Evolutionary conservation across 2,329 filamentous ascomycete species (phyloP).

Genomic region (Cladosporium sp.): DNA sequence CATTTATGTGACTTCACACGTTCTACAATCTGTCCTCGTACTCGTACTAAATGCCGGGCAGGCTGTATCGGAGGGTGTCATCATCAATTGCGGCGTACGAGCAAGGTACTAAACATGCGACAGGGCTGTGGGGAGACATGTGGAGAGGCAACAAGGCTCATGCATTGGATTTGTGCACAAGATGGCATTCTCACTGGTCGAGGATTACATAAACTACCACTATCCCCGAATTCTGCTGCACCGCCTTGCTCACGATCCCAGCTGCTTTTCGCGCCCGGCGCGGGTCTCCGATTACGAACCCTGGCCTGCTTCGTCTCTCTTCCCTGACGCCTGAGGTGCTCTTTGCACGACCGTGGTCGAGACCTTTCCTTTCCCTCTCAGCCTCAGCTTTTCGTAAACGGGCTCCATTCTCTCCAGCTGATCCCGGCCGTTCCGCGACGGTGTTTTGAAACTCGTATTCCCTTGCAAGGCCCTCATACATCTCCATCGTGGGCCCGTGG

Average conservation of each 20-base stretch:
- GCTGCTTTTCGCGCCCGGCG: background rate
- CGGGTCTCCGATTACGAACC: background rate
- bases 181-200: constrained; percentile 2
- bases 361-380: constrained; percentile 1
- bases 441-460: background rate
- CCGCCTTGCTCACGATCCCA: background rate
- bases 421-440: background rate
- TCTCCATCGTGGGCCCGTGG: background rate
- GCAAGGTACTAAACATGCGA: background rate
- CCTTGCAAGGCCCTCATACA: background rate
- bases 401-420: background rate
- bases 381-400: background rate
- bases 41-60: background rate
- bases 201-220: constrained; percentile 3
- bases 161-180: background rate
- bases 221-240: background rate
- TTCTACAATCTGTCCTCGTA: background rate
- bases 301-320: background rate
- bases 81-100: background rate
- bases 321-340: background rate
- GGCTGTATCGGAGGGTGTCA: background rate
- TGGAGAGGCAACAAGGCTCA: background rate
- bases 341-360: background rate
- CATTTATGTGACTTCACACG: background rate
- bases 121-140: background rate